Conservation (phyloP, 2,329 filamentous ascomycete species). For the Hymenoscyphus occultus region DNA sequence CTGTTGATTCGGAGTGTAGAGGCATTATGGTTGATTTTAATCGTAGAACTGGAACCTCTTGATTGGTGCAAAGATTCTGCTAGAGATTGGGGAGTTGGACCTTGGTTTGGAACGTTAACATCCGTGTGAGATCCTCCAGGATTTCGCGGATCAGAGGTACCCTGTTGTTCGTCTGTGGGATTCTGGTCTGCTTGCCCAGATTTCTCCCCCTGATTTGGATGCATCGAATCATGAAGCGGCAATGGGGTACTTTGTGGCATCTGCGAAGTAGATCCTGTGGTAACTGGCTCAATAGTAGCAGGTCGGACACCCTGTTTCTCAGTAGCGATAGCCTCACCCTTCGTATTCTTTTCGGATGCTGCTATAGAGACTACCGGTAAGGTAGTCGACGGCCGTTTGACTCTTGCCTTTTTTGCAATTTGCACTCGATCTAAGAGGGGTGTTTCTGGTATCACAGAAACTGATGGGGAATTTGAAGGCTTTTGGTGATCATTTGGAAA, state of each 20-base stretch:
- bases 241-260: background rate
- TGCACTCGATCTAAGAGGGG: constrained; percentile 20
- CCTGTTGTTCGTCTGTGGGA: background rate
- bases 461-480: background rate
- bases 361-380: constrained; percentile 16
- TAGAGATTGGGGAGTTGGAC: background rate
- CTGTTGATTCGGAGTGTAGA: background rate
- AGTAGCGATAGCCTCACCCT: background rate
- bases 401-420: constrained; percentile 27
- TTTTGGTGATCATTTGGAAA: background rate
- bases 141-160: background rate
- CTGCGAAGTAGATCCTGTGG: background rate
- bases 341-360: background rate
- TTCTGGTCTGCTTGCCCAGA: background rate
- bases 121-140: background rate
- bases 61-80: background rate
- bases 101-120: background rate
- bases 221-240: background rate
- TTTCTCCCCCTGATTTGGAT: background rate
- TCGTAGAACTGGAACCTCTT: constrained; percentile 2
- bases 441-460: background rate
- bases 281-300: background rate
- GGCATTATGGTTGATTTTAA: background rate
- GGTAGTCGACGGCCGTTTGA: constrained; percentile 29
- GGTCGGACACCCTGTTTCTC: background rate